Base-by-base conservation (phyloP, 2,329 filamentous ascomycete genomes). In the Trichoderma simmonsii region DNA sequence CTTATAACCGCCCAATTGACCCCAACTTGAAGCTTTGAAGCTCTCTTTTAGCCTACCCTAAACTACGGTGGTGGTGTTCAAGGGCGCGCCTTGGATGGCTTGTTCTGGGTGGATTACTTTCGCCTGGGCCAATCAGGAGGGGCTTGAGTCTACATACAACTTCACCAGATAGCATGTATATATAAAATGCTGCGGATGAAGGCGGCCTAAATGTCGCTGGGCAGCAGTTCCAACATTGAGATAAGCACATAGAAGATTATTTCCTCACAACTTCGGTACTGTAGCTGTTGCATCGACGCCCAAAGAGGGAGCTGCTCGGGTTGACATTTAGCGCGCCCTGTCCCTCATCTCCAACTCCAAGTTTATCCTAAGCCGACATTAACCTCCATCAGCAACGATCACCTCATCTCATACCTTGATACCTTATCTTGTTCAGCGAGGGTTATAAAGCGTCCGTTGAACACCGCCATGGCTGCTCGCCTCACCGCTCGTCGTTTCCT, bases 401-500 rank as follows among this genome's bases (percentile, higher is more conserved):
- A 51, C 28, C n/a, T 54, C 48, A 24, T 12, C 26, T 26, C 24
- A 12, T 5, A 54, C 26, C n/a, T n/a, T 12, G 3, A 51, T n/a
- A 24, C n/a, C 21, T 24, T 54, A 5, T 43, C 39, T 43, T n/a
- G 15, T 43, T 43, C 7, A 24, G 21, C 48, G 24, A 11, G 11
- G 48, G 3, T n/a, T 65, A 54, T 65, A 65, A 66, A 66, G 21
- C 9, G 11, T 56, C 59, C 30, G 6, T 24, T 24, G 28, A 34
- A 57, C 43, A 14, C 56, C 4, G 21, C 18, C 59, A 74, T 75
- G 74, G 68, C 72, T 26, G 24, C 72, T 15, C 73, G 73, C 43
- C 65, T 75, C 67, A 43, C 65, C 56, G 39, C 71, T 54, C 63
- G 59, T 26, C 73, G 73, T 56, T 70, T 75, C 21, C 34, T 72